A percentile compares a stretch with the other conserved stretches of the same genome.
These are phyloP conservation scores for Ascochyta pisi DNA, from an alignment of 2,329 filamentous ascomycete genomes.

Conservation along the genomic window DNA sequence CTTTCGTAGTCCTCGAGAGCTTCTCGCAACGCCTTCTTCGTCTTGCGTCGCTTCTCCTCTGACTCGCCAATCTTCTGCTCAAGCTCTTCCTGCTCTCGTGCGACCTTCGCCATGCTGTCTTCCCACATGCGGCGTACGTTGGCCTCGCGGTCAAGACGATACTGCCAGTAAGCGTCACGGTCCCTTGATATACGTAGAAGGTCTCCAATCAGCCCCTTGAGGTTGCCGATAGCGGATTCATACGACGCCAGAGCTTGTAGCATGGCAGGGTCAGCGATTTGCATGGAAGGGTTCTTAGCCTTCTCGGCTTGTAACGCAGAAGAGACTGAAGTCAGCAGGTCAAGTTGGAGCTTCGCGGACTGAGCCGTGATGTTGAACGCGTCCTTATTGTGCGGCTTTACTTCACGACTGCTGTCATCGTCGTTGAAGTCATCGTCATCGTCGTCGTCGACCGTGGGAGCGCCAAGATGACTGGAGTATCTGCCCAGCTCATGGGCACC, in stretches of 20 bases:
- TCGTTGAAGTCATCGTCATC: slow-evolving; percentile 80
- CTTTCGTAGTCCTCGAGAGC: slow-evolving; percentile 68
- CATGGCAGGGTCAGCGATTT: slow-evolving; percentile 78
- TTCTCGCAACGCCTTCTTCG: slow-evolving; percentile 87
- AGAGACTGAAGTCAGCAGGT: slow-evolving; percentile 86
- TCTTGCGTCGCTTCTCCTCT: slow-evolving; percentile 86
- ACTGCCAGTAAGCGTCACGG: slow-evolving; percentile 96
- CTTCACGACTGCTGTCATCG: slow-evolving; percentile 78
- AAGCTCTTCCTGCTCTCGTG: slow-evolving; percentile 88
- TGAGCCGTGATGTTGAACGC: slow-evolving; percentile 97
- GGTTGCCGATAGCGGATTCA: slow-evolving; percentile 85
- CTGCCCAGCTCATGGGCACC: slow-evolving; percentile 61
- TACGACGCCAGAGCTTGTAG: slow-evolving; percentile 83
- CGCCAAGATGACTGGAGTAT: slow-evolving; percentile 57
- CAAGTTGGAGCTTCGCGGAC: slow-evolving; percentile 89
- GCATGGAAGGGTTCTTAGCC: slow-evolving; percentile 70
- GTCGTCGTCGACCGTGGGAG: slow-evolving; percentile 61
- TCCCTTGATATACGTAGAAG: slow-evolving; percentile 91
- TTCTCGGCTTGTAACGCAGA: slow-evolving; percentile 78
- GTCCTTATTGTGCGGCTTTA: slow-evolving; percentile 79
- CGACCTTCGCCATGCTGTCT: slow-evolving; percentile 95
- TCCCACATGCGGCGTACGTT: slow-evolving; percentile 97
- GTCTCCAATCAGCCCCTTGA: slow-evolving; percentile 84
- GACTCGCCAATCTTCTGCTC: slow-evolving; percentile 88
- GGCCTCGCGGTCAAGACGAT: slow-evolving; percentile 86